Percentiles rank a stretch among this genome's conserved stretches.
Conservation (phyloP, 164 flowering plant species). For the Vitis labrusca region DNA sequence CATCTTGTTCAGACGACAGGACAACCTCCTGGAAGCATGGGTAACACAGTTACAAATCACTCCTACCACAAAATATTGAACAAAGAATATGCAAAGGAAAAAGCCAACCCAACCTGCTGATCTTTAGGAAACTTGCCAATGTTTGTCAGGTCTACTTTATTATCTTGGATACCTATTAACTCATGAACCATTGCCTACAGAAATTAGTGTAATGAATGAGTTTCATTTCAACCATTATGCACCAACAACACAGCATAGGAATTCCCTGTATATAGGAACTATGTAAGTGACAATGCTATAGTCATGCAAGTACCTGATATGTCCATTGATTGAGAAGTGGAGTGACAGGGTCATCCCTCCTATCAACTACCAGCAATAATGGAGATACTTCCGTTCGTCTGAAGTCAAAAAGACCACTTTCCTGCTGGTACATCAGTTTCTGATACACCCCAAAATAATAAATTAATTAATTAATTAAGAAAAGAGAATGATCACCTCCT, state of each 20-base stretch:
- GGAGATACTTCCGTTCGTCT: slow-evolving; percentile 91
- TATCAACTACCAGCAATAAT: slow-evolving; percentile 73
- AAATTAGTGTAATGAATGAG: slow-evolving; percentile 15
- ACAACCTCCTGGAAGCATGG: slow-evolving; percentile 75
- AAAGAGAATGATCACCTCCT: no score
- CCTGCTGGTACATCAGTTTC: slow-evolving; percentile 96
- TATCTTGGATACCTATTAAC: slow-evolving; percentile 86
- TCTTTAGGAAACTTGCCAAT: slow-evolving; percentile 69
- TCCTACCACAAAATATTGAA: neutral
- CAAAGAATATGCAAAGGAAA: neutral
- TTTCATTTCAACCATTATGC: neutral
- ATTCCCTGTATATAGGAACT: neutral
- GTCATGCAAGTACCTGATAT: slow-evolving; percentile 67
- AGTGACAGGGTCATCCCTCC: slow-evolving; percentile 96
- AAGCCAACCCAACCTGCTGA: slow-evolving; percentile 64
- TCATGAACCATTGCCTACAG: slow-evolving; percentile 97
- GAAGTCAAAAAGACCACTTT: slow-evolving; percentile 96
- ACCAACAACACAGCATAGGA: no score
- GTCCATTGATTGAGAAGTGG: slow-evolving; percentile 98
- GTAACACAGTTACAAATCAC: slow-evolving; percentile 7
- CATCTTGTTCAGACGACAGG: slow-evolving; percentile 89
- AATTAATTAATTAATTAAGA: neutral
- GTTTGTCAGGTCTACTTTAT: slow-evolving; percentile 76
- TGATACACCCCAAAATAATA: slow-evolving; percentile 30
- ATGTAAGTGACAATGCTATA: neutral